phyloP scores from a whole-genome alignment of 345 rosid genomes.

The Dimocarpus longan region DNA sequence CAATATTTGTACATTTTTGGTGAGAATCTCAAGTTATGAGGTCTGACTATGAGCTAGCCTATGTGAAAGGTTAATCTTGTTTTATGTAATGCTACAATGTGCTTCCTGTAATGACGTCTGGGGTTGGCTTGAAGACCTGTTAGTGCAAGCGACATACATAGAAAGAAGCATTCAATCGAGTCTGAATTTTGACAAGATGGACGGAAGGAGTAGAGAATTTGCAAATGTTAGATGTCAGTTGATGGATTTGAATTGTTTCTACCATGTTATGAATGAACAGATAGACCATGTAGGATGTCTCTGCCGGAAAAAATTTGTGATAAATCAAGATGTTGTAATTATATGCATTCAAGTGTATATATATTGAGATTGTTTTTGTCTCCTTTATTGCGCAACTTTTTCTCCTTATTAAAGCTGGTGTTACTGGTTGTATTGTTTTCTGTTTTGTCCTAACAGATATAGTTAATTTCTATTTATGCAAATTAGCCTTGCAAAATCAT shows the following conservation, averaged over 20 bases:
- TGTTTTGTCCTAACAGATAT: no score
- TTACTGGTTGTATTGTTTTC: background rate
- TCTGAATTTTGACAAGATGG: slow-evolving; percentile 1
- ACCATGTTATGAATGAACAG: background rate
- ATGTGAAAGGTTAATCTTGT: background rate
- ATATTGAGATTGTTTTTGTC: background rate
- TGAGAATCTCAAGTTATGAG: background rate
- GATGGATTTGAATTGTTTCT: background rate
- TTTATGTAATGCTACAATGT: background rate
- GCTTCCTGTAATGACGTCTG: background rate
- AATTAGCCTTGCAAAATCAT: background rate
- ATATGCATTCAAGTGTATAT: slow-evolving; percentile 1
- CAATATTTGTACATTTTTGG: background rate
- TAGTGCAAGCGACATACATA: background rate
- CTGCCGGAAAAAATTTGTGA: background rate
- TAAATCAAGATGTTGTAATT: background rate
- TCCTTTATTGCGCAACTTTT: background rate
- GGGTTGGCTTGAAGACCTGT: background rate
- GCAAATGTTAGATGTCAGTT: background rate
- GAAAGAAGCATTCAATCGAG: background rate
- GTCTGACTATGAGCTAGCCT: background rate
- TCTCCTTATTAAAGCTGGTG: background rate
- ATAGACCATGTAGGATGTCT: background rate
- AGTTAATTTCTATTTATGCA: background rate
- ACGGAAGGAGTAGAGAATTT: background rate